phyloP scores from a whole-genome alignment of 139 green algal genomes.

The Chlorella vulgaris region DNA sequence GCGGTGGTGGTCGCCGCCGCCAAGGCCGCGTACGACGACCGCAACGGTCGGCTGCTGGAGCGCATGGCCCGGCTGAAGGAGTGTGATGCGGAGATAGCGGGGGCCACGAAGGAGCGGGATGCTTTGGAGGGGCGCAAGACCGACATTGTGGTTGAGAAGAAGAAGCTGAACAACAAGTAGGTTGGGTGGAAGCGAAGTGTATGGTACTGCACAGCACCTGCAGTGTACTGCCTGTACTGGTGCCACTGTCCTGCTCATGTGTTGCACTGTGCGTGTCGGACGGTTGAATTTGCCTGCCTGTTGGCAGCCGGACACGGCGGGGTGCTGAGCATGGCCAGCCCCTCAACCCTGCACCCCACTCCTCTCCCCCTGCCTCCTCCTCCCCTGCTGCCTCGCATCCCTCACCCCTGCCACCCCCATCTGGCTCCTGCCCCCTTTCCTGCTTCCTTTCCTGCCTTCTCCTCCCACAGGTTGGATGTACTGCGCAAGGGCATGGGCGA shows the following conservation, averaged over 20 bases:
- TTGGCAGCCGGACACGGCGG: too few species aligned
- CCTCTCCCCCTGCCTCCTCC: too few species aligned
- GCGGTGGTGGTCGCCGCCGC: slow-evolving; percentile 35
- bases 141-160: slow-evolving; percentile 55
- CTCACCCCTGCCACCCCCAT: too few species aligned
- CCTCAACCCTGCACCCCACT: too few species aligned
- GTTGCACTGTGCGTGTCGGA: too few species aligned
- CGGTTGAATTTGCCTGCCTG: too few species aligned
- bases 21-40: slow-evolving; percentile 51
- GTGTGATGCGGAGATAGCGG: slow-evolving; percentile 82
- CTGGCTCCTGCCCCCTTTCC: too few species aligned
- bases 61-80: slow-evolving; percentile 61
- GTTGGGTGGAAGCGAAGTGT: neutral
- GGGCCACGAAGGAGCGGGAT: slow-evolving; percentile 50
- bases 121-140: slow-evolving; percentile 30
- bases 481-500: slow-evolving; percentile 36
- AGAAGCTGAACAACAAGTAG: slow-evolving; percentile 62
- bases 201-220: neutral
- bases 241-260: too few species aligned
- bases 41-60: slow-evolving; percentile 53
- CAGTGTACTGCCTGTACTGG: too few species aligned
- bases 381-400: too few species aligned
- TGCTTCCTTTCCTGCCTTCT: neutral
- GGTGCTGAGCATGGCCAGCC: too few species aligned
- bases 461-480: slow-evolving; percentile 34